A percentile compares a stretch with the other conserved stretches of the same genome.
Conservation (phyloP, 2,329 filamentous ascomycete genomes). For the Purpureocillium lavendulum region DNA sequence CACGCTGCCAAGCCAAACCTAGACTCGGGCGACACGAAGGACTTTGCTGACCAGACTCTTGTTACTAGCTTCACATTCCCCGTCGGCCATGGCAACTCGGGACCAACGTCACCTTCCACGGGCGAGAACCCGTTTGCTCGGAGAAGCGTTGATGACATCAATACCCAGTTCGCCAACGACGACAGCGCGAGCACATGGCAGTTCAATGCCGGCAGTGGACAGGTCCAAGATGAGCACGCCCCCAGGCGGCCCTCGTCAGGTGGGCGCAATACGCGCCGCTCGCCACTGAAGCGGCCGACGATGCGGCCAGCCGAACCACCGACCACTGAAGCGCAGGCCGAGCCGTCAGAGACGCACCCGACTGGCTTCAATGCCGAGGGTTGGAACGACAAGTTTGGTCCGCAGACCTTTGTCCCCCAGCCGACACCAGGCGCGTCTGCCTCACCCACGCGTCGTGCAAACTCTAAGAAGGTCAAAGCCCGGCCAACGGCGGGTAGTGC, state of each 20-base stretch:
- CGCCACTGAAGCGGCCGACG: constrained; percentile 23
- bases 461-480: constrained; percentile 52
- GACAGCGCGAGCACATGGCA: constrained; percentile 36
- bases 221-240: constrained; percentile 14
- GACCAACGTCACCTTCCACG: constrained; percentile 18
- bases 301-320: constrained; percentile 12
- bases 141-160: constrained; percentile 51
- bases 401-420: constrained; percentile 45
- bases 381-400: constrained; percentile 46
- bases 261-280: constrained; percentile 29
- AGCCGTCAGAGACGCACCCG: constrained; percentile 16
- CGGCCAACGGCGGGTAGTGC: constrained; percentile 39
- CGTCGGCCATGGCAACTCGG: constrained; percentile 32
- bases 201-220: constrained; percentile 41
- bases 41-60: constrained; percentile 22
- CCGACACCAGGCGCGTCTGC: constrained; percentile 26
- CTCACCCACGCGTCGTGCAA: constrained; percentile 38
- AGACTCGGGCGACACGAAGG: not conserved
- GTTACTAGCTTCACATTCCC: constrained; percentile 43
- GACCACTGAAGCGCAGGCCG: constrained; percentile 12
- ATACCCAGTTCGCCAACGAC: constrained; percentile 49
- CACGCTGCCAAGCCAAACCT: not conserved
- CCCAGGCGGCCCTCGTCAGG: constrained; percentile 27
- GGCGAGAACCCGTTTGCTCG: constrained; percentile 33
- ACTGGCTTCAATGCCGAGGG: constrained; percentile 40